phyloP scores from a whole-genome alignment of 805 yeast species.

The Tetrapisispora pingtungensis region DNA sequence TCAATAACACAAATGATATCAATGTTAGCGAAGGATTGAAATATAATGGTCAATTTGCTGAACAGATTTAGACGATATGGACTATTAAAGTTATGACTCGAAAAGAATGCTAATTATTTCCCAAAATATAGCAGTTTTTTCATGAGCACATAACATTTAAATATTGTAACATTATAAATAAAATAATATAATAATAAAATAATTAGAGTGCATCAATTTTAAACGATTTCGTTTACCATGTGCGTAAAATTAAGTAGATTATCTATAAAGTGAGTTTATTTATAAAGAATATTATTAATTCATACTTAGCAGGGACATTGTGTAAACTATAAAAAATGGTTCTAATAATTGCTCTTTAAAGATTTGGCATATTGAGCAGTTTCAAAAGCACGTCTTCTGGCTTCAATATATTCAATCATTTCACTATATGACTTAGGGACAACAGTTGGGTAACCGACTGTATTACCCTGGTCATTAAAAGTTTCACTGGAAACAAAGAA shows the following conservation, averaged over 20 bases:
- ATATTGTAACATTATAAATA: neutral
- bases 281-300: neutral
- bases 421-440: slow-evolving; percentile 82
- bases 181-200: neutral
- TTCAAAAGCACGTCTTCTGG: slow-evolving; percentile 79
- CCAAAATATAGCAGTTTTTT: too few relatives aligned
- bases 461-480: slow-evolving; percentile 19
- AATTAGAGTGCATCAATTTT: neutral
- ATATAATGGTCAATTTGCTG: slow-evolving; percentile 25
- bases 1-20: slow-evolving; percentile 28
- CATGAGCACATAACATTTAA: neutral
- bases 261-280: too few relatives aligned
- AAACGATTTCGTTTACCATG: too few relatives aligned
- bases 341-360: neutral
- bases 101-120: too few relatives aligned
- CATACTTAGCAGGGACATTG: too few relatives aligned
- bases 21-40: slow-evolving; percentile 27
- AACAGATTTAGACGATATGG: slow-evolving; percentile 12
- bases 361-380: slow-evolving; percentile 51
- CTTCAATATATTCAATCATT: slow-evolving; percentile 86
- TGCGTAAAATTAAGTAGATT: too few relatives aligned
- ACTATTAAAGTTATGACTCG: neutral
- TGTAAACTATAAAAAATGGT: neutral
- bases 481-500: slow-evolving; percentile 66
- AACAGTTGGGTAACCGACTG: slow-evolving; percentile 47